Evolutionary conservation across 1,284 basidiomycete species (phyloP).

Genomic region (Trichosporon faecale): DNA sequence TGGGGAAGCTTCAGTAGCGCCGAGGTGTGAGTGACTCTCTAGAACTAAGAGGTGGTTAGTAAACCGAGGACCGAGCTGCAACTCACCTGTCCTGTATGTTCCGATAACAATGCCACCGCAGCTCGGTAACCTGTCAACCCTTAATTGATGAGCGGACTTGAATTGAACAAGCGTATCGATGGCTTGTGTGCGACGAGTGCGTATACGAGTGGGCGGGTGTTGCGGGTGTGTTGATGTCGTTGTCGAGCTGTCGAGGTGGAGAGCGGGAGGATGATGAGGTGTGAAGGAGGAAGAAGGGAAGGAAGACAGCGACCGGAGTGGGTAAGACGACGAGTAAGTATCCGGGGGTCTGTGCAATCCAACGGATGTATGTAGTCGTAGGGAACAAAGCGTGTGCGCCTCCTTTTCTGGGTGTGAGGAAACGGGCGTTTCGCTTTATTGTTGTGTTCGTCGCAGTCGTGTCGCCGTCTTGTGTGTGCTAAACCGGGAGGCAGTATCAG

Average conservation of each 20-base stretch:
- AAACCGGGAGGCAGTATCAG: not conserved
- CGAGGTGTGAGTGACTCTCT: not conserved
- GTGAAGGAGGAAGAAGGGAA: not conserved
- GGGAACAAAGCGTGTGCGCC: slow-evolving; percentile 6
- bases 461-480: not conserved
- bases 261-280: not conserved
- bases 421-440: slow-evolving; percentile 9
- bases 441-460: not conserved
- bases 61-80: slow-evolving; percentile 4
- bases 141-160: not conserved
- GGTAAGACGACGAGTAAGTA: slow-evolving; percentile 8
- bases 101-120: not conserved
- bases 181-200: not conserved
- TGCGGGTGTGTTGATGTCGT: not conserved
- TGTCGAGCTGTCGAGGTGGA: not conserved
- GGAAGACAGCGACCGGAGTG: not conserved
- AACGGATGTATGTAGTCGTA: slow-evolving; percentile 9
- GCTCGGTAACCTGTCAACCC: not conserved
- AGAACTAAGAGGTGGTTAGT: not conserved
- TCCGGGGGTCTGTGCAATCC: slow-evolving; percentile 7
- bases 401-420: slow-evolving; percentile 6
- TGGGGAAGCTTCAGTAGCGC: not conserved
- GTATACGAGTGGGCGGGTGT: not conserved
- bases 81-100: not conserved
- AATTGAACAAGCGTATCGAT: not conserved